Conservation (phyloP, 257 asterid species). For the Petunia axillaris region DNA sequence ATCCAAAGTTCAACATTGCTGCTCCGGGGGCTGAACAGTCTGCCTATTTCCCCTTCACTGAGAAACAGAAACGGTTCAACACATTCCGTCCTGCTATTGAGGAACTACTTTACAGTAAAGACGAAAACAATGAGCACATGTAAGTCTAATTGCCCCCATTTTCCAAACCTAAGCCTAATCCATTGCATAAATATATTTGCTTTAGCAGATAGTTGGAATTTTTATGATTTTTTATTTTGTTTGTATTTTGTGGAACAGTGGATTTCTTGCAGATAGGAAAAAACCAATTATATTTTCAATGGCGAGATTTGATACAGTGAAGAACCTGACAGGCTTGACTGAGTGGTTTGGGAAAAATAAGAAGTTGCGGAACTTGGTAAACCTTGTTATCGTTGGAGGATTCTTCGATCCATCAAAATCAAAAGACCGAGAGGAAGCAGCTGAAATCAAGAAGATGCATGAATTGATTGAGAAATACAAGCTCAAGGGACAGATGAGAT, state of each 20-base stretch:
- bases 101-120: constrained; percentile 61
- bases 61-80: constrained; percentile 55
- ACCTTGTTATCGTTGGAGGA: constrained; percentile 87
- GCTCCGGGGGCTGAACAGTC: constrained; percentile 94
- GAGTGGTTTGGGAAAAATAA: constrained; percentile 83
- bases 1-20: constrained; percentile 88
- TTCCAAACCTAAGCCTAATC: background rate
- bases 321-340: constrained; percentile 77
- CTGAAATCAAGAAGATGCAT: constrained; percentile 90
- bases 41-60: constrained; percentile 68
- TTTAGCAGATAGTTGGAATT: background rate
- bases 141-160: constrained; percentile 40
- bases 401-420: constrained; percentile 81
- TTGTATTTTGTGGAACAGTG: constrained; percentile 48
- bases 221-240: constrained; percentile 21
- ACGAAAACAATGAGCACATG: constrained; percentile 74
- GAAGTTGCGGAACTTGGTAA: constrained; percentile 57
- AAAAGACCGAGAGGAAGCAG: constrained; percentile 81
- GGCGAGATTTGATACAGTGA: constrained; percentile 84
- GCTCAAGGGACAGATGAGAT: constrained; percentile 80
- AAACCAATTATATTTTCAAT: constrained; percentile 83
- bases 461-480: constrained; percentile 57
- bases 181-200: background rate
- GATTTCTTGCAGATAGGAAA: constrained; percentile 65
- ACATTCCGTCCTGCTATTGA: constrained; percentile 63